A percentile compares a stretch with the other conserved stretches of the same genome.
phyloP scores from a whole-genome alignment of 257 asterid genomes.

The Solanum virginianum region DNA sequence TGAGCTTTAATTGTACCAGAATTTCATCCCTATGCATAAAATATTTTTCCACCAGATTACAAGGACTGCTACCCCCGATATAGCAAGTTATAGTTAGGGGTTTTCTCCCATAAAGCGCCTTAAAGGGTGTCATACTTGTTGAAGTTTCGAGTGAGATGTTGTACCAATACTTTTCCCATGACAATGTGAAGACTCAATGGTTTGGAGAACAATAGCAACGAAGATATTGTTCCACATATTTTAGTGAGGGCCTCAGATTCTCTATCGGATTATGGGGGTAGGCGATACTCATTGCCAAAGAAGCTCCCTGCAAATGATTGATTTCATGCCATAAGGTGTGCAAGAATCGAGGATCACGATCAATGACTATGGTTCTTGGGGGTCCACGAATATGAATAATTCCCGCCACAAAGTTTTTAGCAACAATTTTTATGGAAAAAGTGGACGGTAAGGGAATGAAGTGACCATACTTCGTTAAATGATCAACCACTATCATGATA shows the following conservation, averaged over 20 bases:
- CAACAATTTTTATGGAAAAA: neutral
- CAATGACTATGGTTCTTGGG: neutral
- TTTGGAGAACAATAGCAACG: neutral
- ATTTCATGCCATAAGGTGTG: neutral
- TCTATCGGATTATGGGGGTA: neutral
- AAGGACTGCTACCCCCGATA: neutral
- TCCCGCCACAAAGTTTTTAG: neutral
- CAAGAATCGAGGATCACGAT: neutral
- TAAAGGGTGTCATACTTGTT: neutral
- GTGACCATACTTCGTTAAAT: neutral
- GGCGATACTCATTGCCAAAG: neutral
- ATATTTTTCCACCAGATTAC: neutral
- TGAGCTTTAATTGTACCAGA: neutral
- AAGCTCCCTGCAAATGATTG: neutral
- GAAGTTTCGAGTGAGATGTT: neutral
- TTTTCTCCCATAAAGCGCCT: neutral
- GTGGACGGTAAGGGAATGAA: neutral
- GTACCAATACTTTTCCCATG: neutral
- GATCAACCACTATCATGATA: neutral
- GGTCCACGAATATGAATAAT: neutral
- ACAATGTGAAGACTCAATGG: neutral
- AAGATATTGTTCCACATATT: neutral
- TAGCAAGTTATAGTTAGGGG: neutral
- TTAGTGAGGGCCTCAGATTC: neutral
- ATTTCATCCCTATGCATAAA: neutral